phyloP scores from a whole-genome alignment of 176 grass and related monocot genomes.

The Sorghum bicolor region DNA sequence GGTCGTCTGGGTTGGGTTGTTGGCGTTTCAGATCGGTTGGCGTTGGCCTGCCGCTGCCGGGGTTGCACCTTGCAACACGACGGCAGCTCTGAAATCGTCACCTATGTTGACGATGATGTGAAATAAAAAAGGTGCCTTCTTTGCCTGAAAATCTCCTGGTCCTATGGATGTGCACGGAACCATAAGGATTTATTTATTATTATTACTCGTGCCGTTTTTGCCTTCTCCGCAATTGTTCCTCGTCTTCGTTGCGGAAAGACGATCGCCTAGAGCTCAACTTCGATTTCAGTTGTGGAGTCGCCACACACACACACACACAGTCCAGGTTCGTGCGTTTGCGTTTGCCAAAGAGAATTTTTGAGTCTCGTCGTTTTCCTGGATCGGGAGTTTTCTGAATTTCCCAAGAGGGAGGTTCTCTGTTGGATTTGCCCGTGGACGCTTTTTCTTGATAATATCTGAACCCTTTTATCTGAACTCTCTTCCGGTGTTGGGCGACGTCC shows the following conservation, averaged over 20 bases:
- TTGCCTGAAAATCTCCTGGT: neutral
- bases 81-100: neutral
- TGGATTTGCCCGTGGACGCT: constrained; percentile 25
- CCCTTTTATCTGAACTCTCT: constrained; percentile 20
- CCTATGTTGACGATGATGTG: no score
- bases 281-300: constrained; percentile 10
- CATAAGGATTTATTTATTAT: neutral
- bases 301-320: neutral
- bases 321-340: neutral
- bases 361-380: neutral
- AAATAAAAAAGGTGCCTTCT: neutral
- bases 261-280: neutral
- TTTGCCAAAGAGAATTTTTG: neutral
- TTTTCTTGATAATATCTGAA: constrained; percentile 31
- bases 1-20: constrained; percentile 22
- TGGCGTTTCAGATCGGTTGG: constrained; percentile 38
- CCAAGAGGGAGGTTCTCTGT: constrained; percentile 21
- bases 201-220: constrained; percentile 20
- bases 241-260: neutral
- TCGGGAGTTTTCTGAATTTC: constrained; percentile 20
- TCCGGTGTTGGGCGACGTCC: neutral
- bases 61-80: neutral
- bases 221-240: neutral
- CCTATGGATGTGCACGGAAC: neutral
- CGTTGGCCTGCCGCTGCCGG: no score